These are phyloP conservation scores for Grosmannia huntii DNA, from an alignment of 2,329 filamentous ascomycete species.

Conservation along the genomic window DNA sequence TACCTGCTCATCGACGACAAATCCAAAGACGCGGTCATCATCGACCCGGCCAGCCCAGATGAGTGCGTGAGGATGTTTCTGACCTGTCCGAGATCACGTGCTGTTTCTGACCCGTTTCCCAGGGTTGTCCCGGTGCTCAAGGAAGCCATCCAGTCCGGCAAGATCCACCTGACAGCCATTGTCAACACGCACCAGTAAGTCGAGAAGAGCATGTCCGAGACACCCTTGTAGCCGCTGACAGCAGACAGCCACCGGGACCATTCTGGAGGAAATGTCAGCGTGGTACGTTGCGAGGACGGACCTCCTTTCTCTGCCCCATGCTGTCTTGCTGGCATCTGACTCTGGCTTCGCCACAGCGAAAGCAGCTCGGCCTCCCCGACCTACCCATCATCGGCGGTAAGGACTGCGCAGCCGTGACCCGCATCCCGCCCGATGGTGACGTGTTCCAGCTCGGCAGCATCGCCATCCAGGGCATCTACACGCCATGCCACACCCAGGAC, in stretches of 20 bases:
- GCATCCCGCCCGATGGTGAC: conserved; percentile 62
- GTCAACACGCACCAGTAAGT: conserved; percentile 94
- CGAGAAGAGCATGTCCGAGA: not conserved
- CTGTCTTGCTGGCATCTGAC: not conserved
- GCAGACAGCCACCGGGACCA: conserved; percentile 74
- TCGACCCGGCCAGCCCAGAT: conserved; percentile 67
- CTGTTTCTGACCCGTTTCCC: not conserved
- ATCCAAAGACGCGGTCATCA: conserved; percentile 63
- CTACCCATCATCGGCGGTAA: conserved; percentile 78
- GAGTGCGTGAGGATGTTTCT: conserved; percentile 43
- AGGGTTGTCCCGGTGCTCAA: conserved; percentile 56
- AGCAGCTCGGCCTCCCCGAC: conserved; percentile 39
- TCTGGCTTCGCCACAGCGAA: conserved; percentile 15
- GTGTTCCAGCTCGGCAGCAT: conserved; percentile 76
- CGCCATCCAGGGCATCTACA: conserved; percentile 76
- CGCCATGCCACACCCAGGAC: conserved; percentile 95
- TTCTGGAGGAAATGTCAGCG: conserved; percentile 76
- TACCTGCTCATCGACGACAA: conserved; percentile 71
- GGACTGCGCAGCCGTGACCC: conserved; percentile 63
- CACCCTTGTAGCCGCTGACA: not conserved
- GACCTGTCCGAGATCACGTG: not conserved
- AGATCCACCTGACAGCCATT: conserved; percentile 76
- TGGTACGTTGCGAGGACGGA: conserved; percentile 35
- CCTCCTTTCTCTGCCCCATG: not conserved
- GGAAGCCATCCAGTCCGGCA: conserved; percentile 54